Percentiles rank a stretch among this genome's conserved stretches.
phyloP scores from a whole-genome alignment of 805 yeast species.

The Wickerhamiella allomyrinae region DNA sequence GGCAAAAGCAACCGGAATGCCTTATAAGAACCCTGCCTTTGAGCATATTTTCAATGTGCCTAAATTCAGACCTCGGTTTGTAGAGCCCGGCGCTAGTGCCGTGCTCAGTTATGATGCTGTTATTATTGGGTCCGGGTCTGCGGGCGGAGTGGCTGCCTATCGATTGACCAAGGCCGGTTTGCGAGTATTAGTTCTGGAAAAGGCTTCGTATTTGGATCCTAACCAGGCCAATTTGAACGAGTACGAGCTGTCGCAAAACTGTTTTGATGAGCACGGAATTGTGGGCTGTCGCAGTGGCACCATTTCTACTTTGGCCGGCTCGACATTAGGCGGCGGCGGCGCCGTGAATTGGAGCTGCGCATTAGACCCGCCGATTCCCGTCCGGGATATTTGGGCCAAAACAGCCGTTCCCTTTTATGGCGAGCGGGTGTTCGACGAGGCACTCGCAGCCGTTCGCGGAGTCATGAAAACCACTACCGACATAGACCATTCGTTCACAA shows the following conservation, averaged over 20 bases:
- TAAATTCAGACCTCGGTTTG: background rate
- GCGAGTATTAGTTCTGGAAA: constrained; percentile 35
- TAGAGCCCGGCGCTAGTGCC: background rate
- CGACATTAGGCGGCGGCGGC: constrained; percentile 45
- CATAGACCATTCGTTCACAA: constrained; percentile 32
- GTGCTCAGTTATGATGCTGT: constrained; percentile 25
- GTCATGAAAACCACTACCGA: constrained; percentile 35
- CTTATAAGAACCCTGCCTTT: background rate
- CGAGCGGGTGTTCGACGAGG: constrained; percentile 29
- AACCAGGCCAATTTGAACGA: constrained; percentile 29
- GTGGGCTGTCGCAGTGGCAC: constrained; percentile 26
- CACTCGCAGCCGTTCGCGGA: constrained; percentile 32
- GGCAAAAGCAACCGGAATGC: background rate
- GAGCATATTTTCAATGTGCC: background rate
- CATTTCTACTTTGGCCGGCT: constrained; percentile 32
- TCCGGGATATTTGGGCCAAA: constrained; percentile 38
- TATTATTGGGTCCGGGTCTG: constrained; percentile 39
- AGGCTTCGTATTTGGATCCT: constrained; percentile 32
- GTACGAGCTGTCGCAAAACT: constrained; percentile 22
- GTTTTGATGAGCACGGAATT: constrained; percentile 30
- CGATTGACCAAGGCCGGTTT: constrained; percentile 32
- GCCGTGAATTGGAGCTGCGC: constrained; percentile 49
- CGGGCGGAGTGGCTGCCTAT: constrained; percentile 40
- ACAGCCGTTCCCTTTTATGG: constrained; percentile 36
- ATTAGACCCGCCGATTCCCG: constrained; percentile 34